Conservation (phyloP, 1,284 basidiomycete species). For the Moesziomyces parantarcticus region DNA sequence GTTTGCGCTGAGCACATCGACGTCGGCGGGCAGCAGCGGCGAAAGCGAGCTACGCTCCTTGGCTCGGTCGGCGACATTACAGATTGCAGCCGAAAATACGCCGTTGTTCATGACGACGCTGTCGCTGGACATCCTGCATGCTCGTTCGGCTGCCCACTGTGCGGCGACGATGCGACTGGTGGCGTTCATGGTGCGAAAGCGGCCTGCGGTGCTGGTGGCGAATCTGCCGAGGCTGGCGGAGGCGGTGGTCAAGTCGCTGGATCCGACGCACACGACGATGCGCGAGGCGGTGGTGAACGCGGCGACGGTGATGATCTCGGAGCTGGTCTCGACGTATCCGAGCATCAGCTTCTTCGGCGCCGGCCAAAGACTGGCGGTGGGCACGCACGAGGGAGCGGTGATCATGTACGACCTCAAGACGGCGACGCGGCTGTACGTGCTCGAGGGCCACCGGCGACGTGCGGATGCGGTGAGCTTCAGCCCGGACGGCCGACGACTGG, state of each 20-base stretch:
- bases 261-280: constrained; percentile 84
- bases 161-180: constrained; percentile 92
- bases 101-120: constrained; percentile 95
- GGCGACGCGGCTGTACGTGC: constrained; percentile 90
- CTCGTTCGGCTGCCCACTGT: constrained; percentile 80
- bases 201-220: constrained; percentile 76
- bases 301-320: constrained; percentile 85
- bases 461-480: constrained; percentile 74
- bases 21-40: constrained; percentile 4
- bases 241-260: constrained; percentile 94
- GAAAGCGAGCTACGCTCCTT: constrained; percentile 46
- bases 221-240: constrained; percentile 89
- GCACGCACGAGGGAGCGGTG: constrained; percentile 83
- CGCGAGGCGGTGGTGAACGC: constrained; percentile 88
- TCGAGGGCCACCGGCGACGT: constrained; percentile 78
- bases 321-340: constrained; percentile 84
- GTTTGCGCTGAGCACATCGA: constrained; percentile 73
- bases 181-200: constrained; percentile 89
- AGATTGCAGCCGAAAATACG: constrained; percentile 85
- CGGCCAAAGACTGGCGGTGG: constrained; percentile 88
- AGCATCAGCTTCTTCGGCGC: constrained; percentile 88
- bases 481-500: constrained; percentile 87
- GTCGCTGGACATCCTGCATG: constrained; percentile 87
- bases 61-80: constrained; percentile 83
- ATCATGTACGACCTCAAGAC: constrained; percentile 98